phyloP scores from a whole-genome alignment of 148 eudicot genomes.

The Salicornia ramosissima region DNA sequence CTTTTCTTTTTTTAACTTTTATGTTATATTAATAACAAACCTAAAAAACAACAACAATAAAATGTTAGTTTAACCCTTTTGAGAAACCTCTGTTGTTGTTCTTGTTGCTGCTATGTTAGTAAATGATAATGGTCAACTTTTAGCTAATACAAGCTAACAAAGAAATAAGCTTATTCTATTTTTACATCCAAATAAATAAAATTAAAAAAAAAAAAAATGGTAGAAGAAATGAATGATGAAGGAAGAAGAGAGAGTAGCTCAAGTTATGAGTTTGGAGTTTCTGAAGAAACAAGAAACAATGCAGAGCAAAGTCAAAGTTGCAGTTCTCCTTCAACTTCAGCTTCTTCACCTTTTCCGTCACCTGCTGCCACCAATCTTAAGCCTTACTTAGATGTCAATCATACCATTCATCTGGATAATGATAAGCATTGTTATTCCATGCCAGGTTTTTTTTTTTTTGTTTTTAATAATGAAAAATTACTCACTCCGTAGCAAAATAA shows the following conservation, averaged over 20 bases:
- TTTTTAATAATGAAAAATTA: neutral
- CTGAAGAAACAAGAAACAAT: slow-evolving; percentile 38
- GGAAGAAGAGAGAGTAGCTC: slow-evolving; percentile 45
- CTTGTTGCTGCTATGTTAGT: too few relatives aligned
- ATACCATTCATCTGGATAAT: slow-evolving; percentile 30
- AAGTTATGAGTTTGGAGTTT: slow-evolving; percentile 40
- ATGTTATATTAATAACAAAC: too few relatives aligned
- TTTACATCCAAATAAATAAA: too few relatives aligned
- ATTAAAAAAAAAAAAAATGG: slow-evolving; percentile 13
- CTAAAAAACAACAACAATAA: too few relatives aligned
- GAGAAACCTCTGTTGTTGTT: neutral
- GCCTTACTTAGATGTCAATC: slow-evolving; percentile 29
- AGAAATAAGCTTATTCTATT: too few relatives aligned
- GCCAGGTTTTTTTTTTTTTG: slow-evolving; percentile 36
- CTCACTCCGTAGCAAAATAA: too few relatives aligned
- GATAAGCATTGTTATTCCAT: slow-evolving; percentile 41
- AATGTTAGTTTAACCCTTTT: neutral
- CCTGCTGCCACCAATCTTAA: slow-evolving; percentile 27
- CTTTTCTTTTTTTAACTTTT: too few relatives aligned
- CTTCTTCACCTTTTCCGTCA: slow-evolving; percentile 34
- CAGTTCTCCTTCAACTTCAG: slow-evolving; percentile 41
- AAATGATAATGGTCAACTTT: neutral
- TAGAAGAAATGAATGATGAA: slow-evolving; percentile 28
- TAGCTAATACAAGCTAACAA: neutral
- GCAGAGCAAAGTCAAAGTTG: slow-evolving; percentile 31